A percentile compares a stretch with the other conserved stretches of the same genome.
These are phyloP conservation scores for Onygenales sp. DNA, from an alignment of 2,329 filamentous ascomycete species.

Conservation along the genomic window DNA sequence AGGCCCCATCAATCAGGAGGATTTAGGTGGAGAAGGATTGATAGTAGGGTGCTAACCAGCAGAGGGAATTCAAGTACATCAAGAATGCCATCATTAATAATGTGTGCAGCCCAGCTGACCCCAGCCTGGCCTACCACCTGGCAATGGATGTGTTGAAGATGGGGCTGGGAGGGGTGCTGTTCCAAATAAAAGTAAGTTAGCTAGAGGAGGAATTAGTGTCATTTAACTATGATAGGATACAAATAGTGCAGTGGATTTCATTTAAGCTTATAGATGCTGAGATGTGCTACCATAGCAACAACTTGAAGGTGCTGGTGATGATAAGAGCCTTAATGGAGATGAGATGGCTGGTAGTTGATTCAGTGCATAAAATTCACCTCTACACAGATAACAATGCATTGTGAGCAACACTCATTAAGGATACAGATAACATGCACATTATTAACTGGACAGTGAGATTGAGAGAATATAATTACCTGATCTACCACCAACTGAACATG, in stretches of 20 bases:
- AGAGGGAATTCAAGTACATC: too few species aligned
- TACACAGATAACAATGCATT: background rate
- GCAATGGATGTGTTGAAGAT: background rate
- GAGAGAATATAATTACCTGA: background rate
- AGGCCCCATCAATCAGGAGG: too few species aligned
- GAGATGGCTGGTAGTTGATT: accelerated
- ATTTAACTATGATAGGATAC: background rate
- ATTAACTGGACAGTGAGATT: background rate
- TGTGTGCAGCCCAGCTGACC: too few species aligned
- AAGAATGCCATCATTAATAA: too few species aligned
- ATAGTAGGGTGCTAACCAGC: too few species aligned
- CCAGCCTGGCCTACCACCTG: background rate
- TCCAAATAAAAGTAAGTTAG: background rate
- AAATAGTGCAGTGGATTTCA: background rate
- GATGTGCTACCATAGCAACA: background rate
- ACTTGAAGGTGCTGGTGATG: background rate
- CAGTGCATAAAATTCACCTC: too few species aligned
- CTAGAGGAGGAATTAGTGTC: background rate
- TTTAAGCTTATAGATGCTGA: background rate
- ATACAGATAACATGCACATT: background rate
- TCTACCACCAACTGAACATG: background rate
- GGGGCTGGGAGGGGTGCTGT: background rate
- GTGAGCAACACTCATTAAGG: background rate
- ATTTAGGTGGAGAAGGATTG: too few species aligned
- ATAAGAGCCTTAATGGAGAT: background rate